phyloP scores from a whole-genome alignment of 805 yeast species.

The Lipomyces starkeyi region DNA sequence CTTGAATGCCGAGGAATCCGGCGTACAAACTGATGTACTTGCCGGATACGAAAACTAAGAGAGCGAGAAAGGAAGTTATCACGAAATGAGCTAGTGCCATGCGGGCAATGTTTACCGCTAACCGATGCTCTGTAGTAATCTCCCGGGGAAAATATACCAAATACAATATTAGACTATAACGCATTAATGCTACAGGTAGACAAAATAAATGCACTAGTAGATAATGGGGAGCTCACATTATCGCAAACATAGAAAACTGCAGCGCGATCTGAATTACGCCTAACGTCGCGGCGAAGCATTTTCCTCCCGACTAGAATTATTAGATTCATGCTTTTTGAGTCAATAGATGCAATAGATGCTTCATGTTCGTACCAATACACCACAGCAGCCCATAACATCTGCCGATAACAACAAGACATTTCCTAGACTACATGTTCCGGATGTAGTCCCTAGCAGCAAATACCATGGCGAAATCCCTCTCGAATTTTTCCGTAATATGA shows the following conservation, averaged over 20 bases:
- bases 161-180: slow-evolving; percentile 24
- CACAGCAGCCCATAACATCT: slow-evolving; percentile 68
- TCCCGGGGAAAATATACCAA: slow-evolving; percentile 28
- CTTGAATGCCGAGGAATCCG: slow-evolving; percentile 64
- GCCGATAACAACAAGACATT: slow-evolving; percentile 68
- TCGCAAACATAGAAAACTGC: slow-evolving; percentile 64
- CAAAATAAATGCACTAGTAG: neutral
- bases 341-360: neutral
- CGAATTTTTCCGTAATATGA: slow-evolving; percentile 63
- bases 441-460: slow-evolving; percentile 69
- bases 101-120: slow-evolving; percentile 39
- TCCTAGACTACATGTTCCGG: slow-evolving; percentile 69
- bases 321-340: neutral
- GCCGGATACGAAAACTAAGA: slow-evolving; percentile 29
- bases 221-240: slow-evolving; percentile 48
- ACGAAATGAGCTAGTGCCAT: slow-evolving; percentile 49
- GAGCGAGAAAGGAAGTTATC: slow-evolving; percentile 48
- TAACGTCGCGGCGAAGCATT: slow-evolving; percentile 69
- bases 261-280: slow-evolving; percentile 70
- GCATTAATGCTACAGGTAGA: slow-evolving; percentile 1
- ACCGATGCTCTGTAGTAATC: slow-evolving; percentile 8
- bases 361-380: slow-evolving; percentile 40
- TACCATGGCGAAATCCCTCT: slow-evolving; percentile 81
- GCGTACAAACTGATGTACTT: slow-evolving; percentile 46
- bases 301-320: slow-evolving; percentile 50